These are phyloP conservation scores for Tuber aestivum DNA, from an alignment of 495 filamentous ascomycete species.

Conservation along the genomic window DNA sequence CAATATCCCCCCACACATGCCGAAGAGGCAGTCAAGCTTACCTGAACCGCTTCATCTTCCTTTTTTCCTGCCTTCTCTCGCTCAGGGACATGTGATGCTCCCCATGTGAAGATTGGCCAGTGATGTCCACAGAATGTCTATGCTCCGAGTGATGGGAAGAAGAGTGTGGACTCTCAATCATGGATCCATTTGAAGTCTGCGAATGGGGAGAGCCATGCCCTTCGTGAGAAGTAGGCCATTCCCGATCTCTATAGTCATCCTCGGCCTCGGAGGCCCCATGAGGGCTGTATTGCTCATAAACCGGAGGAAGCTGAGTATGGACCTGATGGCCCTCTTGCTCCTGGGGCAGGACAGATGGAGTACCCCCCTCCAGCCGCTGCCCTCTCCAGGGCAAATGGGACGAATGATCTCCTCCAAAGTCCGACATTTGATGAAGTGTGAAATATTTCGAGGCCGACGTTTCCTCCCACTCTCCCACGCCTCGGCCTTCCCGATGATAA, in stretches of 20 bases:
- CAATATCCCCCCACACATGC: background rate
- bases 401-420: conserved; percentile 37
- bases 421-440: conserved; percentile 39
- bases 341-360: conserved; percentile 35
- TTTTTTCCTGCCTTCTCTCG: conserved; percentile 69
- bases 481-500: conserved; percentile 38
- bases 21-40: conserved; percentile 46
- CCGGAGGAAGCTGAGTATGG: conserved; percentile 34
- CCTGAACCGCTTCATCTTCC: conserved; percentile 96
- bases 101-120: conserved; percentile 35
- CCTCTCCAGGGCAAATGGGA: conserved; percentile 41
- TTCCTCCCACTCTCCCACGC: conserved; percentile 40
- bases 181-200: conserved; percentile 32
- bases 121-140: conserved; percentile 39
- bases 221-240: conserved; percentile 41
- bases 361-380: conserved; percentile 39
- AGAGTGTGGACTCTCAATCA: conserved; percentile 42
- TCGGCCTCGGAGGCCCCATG: conserved; percentile 34
- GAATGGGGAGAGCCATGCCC: conserved; percentile 41
- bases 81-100: conserved; percentile 42
- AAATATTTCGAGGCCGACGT: conserved; percentile 37
- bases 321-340: conserved; percentile 37
- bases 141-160: conserved; percentile 39
- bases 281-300: conserved; percentile 41
- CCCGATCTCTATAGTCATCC: conserved; percentile 30